These are phyloP conservation scores for Trebouxia sp. DNA, from an alignment of 139 green algal species.

Conservation along the genomic window DNA sequence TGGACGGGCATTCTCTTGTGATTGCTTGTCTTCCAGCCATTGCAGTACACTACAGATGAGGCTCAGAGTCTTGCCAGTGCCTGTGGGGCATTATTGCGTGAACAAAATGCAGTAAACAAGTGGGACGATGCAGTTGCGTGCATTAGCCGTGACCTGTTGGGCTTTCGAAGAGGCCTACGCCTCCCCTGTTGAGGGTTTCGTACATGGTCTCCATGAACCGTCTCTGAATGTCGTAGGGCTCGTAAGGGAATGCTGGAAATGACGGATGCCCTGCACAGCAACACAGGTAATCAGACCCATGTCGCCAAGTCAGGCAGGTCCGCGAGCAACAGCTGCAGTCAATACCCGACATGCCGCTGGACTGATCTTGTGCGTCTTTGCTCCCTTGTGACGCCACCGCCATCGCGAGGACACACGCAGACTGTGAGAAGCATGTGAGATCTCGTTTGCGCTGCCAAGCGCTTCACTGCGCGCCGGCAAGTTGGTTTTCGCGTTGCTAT, in stretches of 20 bases:
- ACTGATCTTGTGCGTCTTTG: too few relatives aligned
- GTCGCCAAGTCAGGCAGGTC: too few relatives aligned
- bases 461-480: too few relatives aligned
- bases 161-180: constrained; percentile 87
- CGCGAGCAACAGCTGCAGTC: background rate
- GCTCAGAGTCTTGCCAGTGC: constrained; percentile 93
- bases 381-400: too few relatives aligned
- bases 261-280: background rate
- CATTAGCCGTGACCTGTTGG: constrained; percentile 73
- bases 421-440: too few relatives aligned
- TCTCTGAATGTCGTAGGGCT: constrained; percentile 86
- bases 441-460: too few relatives aligned
- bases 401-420: too few relatives aligned
- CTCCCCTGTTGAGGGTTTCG: constrained; percentile 51
- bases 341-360: background rate
- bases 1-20: background rate
- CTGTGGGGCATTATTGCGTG: constrained; percentile 33
- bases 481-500: too few relatives aligned
- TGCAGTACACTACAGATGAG: constrained; percentile 85
- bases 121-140: background rate
- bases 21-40: constrained; percentile 70
- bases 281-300: too few relatives aligned
- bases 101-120: background rate
- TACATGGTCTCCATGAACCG: constrained; percentile 87
- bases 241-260: constrained; percentile 83